Evolutionary conservation across 768 basidiomycete species (phyloP), one percentile per base, ranked within the genome.

Genomic region (Boletales sp.): DNA sequence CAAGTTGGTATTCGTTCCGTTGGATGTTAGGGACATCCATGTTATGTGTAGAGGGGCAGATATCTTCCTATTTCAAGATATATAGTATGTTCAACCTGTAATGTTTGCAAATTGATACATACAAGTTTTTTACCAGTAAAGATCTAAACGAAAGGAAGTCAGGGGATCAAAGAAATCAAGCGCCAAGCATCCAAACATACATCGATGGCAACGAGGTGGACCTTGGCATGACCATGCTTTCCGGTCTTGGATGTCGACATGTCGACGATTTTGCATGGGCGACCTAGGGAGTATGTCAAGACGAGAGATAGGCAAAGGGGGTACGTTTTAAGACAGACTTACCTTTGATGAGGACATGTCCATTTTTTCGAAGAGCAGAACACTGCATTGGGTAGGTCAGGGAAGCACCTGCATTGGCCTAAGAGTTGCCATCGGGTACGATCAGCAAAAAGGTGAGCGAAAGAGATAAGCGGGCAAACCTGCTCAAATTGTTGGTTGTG

Each of bases 221-320:
- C 96, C 76, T 98, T 99, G 72, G 96, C 95, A 78, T 99, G 95
- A 64, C 95, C 95, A 79, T 98, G 95, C 84, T 98, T 98, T 64
- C 95, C 94, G 42, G 94, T 95, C 84, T 98, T 98, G 70, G 94
- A 98, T 76, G 94, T 96, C 56, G 93, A 95, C 94, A 96, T 97
- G 71, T 96, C 94, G 63, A 94, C 85, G 74, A 93, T 93, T 80
- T 98, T 98, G 90, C 94, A 98, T 59, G 94, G 94, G 62, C 94
- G 84, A 60, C 78, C 87, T 88, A 38, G 25, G 33, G 32, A 25
- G 38, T 9, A 30, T 6, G 39, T 46, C 18, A 49, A 28, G 41
- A 48, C 36, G 35, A 44, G 13, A 50, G 46, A 53, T 51, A 17
- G 25, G 25, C 25, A 6, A 6, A 28, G 7, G 25, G 7, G 25